Conservation (phyloP, 1,139 yeast genomes). For the Candida pseudocylindracea region DNA sequence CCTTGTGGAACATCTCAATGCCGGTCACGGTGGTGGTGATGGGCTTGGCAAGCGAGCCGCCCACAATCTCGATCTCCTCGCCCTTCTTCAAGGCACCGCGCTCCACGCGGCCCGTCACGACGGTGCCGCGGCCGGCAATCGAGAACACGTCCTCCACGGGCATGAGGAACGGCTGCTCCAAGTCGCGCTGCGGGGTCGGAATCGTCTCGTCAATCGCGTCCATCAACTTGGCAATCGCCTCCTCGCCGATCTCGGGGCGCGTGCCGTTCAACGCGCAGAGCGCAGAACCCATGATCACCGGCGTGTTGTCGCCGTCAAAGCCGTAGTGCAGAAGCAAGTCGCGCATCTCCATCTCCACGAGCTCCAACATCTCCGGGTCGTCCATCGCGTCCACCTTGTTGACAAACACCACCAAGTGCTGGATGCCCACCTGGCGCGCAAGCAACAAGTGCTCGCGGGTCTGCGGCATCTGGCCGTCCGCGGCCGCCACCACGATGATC, state of each 20-base stretch:
- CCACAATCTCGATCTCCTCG: slow-evolving; percentile 95
- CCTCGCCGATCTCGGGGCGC: slow-evolving; percentile 79
- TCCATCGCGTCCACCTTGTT: slow-evolving; percentile 96
- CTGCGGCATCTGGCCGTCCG: slow-evolving; percentile 99
- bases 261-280: slow-evolving; percentile 82
- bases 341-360: slow-evolving; percentile 99
- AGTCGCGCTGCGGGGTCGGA: slow-evolving; percentile 92
- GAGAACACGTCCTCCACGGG: slow-evolving; percentile 97
- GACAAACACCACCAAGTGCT: slow-evolving; percentile 89
- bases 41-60: slow-evolving; percentile 57
- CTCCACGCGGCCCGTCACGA: slow-evolving; percentile 96
- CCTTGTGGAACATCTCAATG: slow-evolving; percentile 98
- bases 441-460: slow-evolving; percentile 95
- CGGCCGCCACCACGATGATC: slow-evolving; percentile 95
- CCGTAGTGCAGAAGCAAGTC: slow-evolving; percentile 80
- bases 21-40: slow-evolving; percentile 92
- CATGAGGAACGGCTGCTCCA: slow-evolving; percentile 90
- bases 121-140: slow-evolving; percentile 99
- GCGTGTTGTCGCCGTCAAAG: slow-evolving; percentile 95
- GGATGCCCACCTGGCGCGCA: slow-evolving; percentile 99
- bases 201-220: slow-evolving; percentile 86
- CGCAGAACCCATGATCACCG: slow-evolving; percentile 98
- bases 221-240: slow-evolving; percentile 66
- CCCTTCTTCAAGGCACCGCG: slow-evolving; percentile 96
- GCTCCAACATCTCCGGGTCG: slow-evolving; percentile 98